phyloP scores from a whole-genome alignment of 768 basidiomycete species.

The Boletales sp. region DNA sequence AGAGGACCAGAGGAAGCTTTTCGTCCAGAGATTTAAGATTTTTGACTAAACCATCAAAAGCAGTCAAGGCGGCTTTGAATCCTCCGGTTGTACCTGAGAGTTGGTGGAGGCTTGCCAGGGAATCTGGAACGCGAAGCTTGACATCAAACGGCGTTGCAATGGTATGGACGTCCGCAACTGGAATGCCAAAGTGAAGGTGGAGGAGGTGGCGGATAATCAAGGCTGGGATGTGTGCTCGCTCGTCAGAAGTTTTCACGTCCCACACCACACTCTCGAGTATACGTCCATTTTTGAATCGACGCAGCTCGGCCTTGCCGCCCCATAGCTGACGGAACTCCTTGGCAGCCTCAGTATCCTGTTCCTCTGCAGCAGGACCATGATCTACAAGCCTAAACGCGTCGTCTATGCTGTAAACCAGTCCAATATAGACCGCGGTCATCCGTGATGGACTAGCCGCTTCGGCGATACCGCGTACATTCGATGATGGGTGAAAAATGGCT shows the following conservation, averaged over 20 bases:
- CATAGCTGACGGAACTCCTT: conserved; percentile 78
- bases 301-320: conserved; percentile 88
- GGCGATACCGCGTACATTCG: conserved; percentile 43
- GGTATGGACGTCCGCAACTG: conserved; percentile 44
- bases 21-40: conserved; percentile 70
- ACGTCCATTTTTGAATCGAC: conserved; percentile 93
- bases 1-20: conserved; percentile 71
- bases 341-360: conserved; percentile 46
- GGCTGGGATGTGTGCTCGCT: conserved; percentile 72
- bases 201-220: conserved; percentile 76
- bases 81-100: conserved; percentile 42
- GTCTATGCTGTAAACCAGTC: conserved; percentile 68
- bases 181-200: conserved; percentile 69
- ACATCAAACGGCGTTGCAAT: conserved; percentile 61
- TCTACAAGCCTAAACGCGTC: conserved; percentile 86
- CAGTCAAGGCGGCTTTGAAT: conserved; percentile 69
- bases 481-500: conserved; percentile 54
- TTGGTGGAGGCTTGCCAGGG: conserved; percentile 40
- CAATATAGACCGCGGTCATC: conserved; percentile 57
- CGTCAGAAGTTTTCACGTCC: conserved; percentile 80
- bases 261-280: conserved; percentile 96
- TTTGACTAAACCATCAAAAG: conserved; percentile 78
- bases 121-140: conserved; percentile 55
- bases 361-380: conserved; percentile 80
- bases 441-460: conserved; percentile 53